Evolutionary conservation across 495 filamentous ascomycete genomes (phyloP).

Genomic region (Pseudoneurospora amorphoporcata): DNA sequence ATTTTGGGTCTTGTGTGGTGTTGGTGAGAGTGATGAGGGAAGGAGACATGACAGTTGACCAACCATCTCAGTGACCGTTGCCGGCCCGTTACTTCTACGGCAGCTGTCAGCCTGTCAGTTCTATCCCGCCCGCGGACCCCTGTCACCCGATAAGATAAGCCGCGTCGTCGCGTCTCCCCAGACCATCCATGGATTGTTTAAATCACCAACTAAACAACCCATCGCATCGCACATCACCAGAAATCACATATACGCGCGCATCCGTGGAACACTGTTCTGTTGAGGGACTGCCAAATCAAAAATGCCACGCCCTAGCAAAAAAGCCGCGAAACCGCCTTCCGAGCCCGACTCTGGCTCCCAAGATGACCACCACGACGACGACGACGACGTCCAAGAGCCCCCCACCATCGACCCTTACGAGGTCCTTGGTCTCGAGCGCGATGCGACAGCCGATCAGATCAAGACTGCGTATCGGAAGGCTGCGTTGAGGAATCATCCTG

Average conservation of each 20-base stretch:
- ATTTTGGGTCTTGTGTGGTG: constrained; percentile 1
- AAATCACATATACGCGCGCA: background rate
- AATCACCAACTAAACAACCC: background rate
- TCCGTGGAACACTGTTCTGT: background rate
- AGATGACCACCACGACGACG: constrained; percentile 1
- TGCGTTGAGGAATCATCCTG: constrained; percentile 84
- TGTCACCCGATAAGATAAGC: background rate
- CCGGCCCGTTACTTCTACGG: background rate
- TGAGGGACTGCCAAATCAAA: background rate
- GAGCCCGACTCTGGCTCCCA: background rate
- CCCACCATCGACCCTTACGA: constrained; percentile 69
- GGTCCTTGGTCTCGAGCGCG: constrained; percentile 57
- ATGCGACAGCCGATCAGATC: constrained; percentile 59
- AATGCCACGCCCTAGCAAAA: background rate
- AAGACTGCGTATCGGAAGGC: constrained; percentile 81
- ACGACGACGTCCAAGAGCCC: constrained; percentile 24
- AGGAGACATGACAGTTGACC: background rate
- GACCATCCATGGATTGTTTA: background rate
- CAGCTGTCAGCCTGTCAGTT: background rate
- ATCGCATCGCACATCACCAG: background rate
- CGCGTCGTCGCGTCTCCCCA: constrained; percentile 2
- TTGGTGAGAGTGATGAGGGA: background rate
- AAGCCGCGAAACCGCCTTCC: background rate
- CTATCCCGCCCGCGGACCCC: background rate
- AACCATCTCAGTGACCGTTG: background rate